Percentiles rank a stretch among this genome's conserved stretches.
These are phyloP conservation scores for Penicillium paneum DNA, from an alignment of 2,329 filamentous ascomycete genomes.

Conservation along the genomic window DNA sequence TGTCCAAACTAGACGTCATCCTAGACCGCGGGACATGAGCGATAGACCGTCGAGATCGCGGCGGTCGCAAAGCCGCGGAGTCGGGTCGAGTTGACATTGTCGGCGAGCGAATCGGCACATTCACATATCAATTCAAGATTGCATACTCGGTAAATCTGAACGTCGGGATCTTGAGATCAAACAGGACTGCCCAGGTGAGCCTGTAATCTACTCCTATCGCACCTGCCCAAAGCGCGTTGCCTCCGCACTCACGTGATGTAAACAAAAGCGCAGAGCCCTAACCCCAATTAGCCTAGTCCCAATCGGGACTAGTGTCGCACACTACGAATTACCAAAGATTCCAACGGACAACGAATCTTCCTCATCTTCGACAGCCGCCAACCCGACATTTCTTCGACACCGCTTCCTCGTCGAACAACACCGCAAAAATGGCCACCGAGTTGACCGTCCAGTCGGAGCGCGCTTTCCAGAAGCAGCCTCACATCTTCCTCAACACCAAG, in stretches of 20 bases:
- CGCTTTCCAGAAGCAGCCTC: slow-evolving; percentile 99
- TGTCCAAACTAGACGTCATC: slow-evolving; percentile 54
- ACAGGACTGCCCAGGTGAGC: background rate
- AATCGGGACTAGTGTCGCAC: slow-evolving; percentile 34
- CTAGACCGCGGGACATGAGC: slow-evolving; percentile 56
- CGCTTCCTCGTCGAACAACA: slow-evolving; percentile 47
- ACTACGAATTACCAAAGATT: slow-evolving; percentile 36
- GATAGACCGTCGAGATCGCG: slow-evolving; percentile 66
- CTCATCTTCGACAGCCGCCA: slow-evolving; percentile 41
- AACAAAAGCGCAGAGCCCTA: slow-evolving; percentile 46
- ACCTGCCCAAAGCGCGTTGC: slow-evolving; percentile 29
- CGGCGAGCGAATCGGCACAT: slow-evolving; percentile 3
- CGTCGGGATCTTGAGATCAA: background rate
- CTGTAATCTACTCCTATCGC: slow-evolving; percentile 14
- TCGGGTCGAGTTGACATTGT: slow-evolving; percentile 38
- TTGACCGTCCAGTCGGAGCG: slow-evolving; percentile 99
- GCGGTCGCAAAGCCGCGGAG: slow-evolving; percentile 31
- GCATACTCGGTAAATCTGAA: background rate
- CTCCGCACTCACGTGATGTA: slow-evolving; percentile 36
- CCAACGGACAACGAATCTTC: slow-evolving; percentile 38
- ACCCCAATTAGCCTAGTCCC: slow-evolving; percentile 33
- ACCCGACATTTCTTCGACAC: slow-evolving; percentile 36
- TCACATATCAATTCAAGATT: slow-evolving; percentile 3
- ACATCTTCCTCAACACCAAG: slow-evolving; percentile 99
- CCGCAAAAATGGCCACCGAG: slow-evolving; percentile 88